Evolutionary conservation across 805 yeast species (phyloP), one percentile per base, ranked within the genome.

Genomic region (Saturnispora galanensis): DNA sequence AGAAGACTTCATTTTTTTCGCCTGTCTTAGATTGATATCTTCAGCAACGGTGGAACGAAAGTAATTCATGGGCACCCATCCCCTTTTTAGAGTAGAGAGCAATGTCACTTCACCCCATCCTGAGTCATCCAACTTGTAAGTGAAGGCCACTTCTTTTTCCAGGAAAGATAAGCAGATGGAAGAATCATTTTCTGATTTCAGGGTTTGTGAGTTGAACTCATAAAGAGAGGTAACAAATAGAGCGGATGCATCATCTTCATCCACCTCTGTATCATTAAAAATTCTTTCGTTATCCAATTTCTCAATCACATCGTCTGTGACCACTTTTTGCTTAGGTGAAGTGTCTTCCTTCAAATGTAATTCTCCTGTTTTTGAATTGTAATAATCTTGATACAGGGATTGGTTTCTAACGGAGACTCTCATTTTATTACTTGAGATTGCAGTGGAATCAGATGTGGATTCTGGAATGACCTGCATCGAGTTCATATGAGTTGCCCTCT

Each of bases 101-200:
- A 83, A 56, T 0, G 89, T 84, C 2, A 84, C 93, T 59, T 84
- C 94, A 48, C 89, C 90, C 94, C 94, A 84, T 0, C 93, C 94
- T 16, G 87, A 79, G 44, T 80, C 81, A 58, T 84, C 93, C 17
- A 83, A 75, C 7, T 84, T 74, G 55, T 83, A 88, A 4, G 84
- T 84, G 60, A 83, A 84, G 0, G 86, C 89, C 40, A 81, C 64
- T 53, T 82, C 93, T 50, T 76, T 74, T 50, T 75, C 76, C 17
- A 74, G 73, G 58, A 84, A 84, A 0, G 88, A 79, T 8, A 84
- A 66, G 58, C 94, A 84, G 35, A 84, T 79, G 0, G 85, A 73
- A 6, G 81, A 73, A 56, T 83, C 90, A 26, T 79, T 75, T 39
- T 72, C 73, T 10, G 80, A 69, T 50, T 82, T 83, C 38, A 83